Evolutionary conservation across 1,139 yeast species (phyloP).

Genomic region (Debaryomyces sp.): DNA sequence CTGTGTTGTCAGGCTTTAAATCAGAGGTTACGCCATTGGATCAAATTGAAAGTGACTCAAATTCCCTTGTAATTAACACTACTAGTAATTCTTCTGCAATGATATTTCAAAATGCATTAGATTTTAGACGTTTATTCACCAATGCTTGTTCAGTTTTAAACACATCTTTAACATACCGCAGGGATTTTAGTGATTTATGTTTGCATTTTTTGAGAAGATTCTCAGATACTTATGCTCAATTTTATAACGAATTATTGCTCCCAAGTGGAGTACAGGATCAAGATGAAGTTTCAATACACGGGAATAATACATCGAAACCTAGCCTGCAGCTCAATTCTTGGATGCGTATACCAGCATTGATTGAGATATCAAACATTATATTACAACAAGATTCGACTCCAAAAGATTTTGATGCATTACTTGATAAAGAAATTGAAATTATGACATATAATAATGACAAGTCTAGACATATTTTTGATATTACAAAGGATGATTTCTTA

Average conservation of each 20-base stretch:
- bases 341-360: constrained; percentile 42
- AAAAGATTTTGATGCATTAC: constrained; percentile 17
- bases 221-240: constrained; percentile 30
- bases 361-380: constrained; percentile 35
- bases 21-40: constrained; percentile 14
- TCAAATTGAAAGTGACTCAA: constrained; percentile 6
- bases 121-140: constrained; percentile 55
- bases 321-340: constrained; percentile 43
- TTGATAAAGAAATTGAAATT: constrained; percentile 38
- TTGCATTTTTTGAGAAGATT: constrained; percentile 38
- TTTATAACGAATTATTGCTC: constrained; percentile 32
- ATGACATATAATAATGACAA: constrained; percentile 31
- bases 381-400: constrained; percentile 16
- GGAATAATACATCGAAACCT: constrained; percentile 17
- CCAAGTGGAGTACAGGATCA: constrained; percentile 1
- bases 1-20: constrained; percentile 19
- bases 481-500: constrained; percentile 44
- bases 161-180: constrained; percentile 60
- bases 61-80: not conserved
- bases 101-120: constrained; percentile 53
- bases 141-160: constrained; percentile 58
- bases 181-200: constrained; percentile 51
- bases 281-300: constrained; percentile 1
- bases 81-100: constrained; percentile 11
- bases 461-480: constrained; percentile 23